Conservation (phyloP, 1,139 yeast species). For the Ashbya aceris region DNA sequence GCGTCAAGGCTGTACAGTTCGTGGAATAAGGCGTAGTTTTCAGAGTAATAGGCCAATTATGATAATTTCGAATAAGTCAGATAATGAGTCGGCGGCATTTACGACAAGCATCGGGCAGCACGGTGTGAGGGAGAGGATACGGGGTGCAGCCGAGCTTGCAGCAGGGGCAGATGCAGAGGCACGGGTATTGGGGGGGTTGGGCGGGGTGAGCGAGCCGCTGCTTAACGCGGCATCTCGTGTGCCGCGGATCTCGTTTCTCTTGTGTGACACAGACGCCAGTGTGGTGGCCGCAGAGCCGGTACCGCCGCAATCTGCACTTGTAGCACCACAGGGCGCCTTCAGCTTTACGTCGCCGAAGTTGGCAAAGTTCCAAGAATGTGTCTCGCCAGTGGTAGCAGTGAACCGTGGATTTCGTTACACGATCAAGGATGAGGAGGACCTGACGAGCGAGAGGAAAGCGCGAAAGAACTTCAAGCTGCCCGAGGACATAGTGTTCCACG, state of each 20-base stretch:
- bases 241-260: constrained; percentile 3
- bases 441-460: constrained; percentile 1
- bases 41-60: not conserved
- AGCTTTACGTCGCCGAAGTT: not conserved
- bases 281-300: not conserved
- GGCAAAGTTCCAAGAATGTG: constrained; percentile 1
- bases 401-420: constrained; percentile 2
- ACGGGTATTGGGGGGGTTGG: not conserved
- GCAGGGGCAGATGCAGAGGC: not conserved
- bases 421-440: constrained; percentile 2
- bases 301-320: not conserved
- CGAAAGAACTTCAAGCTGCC: constrained; percentile 1
- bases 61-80: constrained; percentile 2
- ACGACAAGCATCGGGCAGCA: not conserved
- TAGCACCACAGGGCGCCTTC: not conserved
- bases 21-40: too few species aligned
- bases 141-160: not conserved
- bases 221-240: constrained; percentile 1
- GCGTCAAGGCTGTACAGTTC: too few species aligned
- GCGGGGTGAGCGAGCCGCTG: not conserved
- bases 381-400: not conserved
- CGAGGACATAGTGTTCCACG: not conserved
- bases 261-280: not conserved
- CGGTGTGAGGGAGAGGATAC: not conserved
- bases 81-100: not conserved